Conservation (phyloP, 2,329 filamentous ascomycete genomes). For the Cordyceps militaris region DNA sequence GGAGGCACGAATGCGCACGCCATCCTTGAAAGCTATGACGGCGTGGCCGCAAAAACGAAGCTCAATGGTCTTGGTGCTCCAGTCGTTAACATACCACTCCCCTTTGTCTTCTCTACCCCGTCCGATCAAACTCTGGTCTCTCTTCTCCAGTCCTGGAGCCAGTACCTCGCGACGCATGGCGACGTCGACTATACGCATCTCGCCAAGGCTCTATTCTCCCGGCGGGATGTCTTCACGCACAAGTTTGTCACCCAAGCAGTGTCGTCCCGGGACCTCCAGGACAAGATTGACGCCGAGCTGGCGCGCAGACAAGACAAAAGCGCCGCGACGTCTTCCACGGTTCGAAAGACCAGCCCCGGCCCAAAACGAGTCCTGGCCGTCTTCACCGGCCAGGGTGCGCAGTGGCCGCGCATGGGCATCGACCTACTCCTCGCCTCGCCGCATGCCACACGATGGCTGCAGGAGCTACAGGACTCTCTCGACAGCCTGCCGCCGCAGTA, state of each 20-base stretch:
- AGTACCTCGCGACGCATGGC: too few relatives aligned
- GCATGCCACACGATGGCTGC: not conserved
- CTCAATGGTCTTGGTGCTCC: too few relatives aligned
- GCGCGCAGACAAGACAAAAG: not conserved
- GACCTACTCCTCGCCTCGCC: slow-evolving; percentile 15
- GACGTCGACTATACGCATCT: too few relatives aligned
- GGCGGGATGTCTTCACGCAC: not conserved
- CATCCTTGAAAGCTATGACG: not conserved
- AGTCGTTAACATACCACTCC: too few relatives aligned
- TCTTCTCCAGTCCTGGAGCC: too few relatives aligned
- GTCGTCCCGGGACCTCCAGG: not conserved
- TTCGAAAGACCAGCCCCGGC: not conserved
- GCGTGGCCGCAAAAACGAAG: too few relatives aligned
- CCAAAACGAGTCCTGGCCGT: slow-evolving; percentile 18
- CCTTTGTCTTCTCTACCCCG: too few relatives aligned
- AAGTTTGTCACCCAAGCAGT: too few relatives aligned
- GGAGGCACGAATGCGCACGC: not conserved
- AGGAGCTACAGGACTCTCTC: not conserved
- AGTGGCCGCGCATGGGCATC: slow-evolving; percentile 25
- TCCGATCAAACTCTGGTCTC: too few relatives aligned
- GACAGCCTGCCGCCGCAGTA: not conserved
- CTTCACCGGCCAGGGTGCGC: slow-evolving; percentile 26
- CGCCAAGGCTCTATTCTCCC: not conserved
- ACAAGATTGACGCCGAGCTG: not conserved
- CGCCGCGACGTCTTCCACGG: not conserved